Percentiles rank a stretch among this genome's conserved stretches.
Conservation (phyloP, 345 rosid genomes). For the Corchorus capsularis region DNA sequence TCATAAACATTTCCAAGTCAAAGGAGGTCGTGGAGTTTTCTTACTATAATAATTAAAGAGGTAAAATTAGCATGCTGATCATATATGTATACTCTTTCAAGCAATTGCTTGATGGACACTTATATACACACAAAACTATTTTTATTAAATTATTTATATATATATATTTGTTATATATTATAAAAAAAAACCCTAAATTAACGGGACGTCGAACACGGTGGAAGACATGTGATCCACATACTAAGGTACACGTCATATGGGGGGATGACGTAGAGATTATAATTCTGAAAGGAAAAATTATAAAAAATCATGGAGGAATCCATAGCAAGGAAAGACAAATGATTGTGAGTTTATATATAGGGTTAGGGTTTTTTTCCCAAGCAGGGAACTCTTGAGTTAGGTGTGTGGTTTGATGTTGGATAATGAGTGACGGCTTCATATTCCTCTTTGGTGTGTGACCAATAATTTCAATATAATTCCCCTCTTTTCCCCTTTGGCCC, state of each 20-base stretch:
- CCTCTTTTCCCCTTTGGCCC: neutral
- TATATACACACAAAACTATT: neutral
- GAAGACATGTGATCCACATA: conserved; percentile 27
- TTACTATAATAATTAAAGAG: neutral
- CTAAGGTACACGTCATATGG: conserved; percentile 30
- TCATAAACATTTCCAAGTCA: conserved; percentile 1
- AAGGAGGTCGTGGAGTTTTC: neutral
- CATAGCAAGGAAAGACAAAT: conserved; percentile 14
- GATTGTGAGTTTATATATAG: conserved; percentile 29
- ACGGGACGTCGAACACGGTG: conserved; percentile 25
- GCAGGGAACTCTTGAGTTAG: conserved; percentile 29
- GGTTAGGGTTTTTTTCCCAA: conserved; percentile 37
- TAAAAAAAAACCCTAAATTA: conserved; percentile 22
- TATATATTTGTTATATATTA: too few relatives aligned
- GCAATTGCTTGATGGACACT: neutral
- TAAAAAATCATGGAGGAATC: neutral
- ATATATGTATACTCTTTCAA: neutral
- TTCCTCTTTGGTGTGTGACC: conserved; percentile 38
- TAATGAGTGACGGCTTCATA: conserved; percentile 61
- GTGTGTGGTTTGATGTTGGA: conserved; percentile 33
- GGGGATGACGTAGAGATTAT: conserved; percentile 24
- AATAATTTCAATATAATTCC: conserved; percentile 29
- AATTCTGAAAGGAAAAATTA: neutral
- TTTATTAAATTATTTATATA: neutral
- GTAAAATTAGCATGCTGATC: too few relatives aligned